Evolutionary conservation across 2,329 filamentous ascomycete species (phyloP), one percentile per base, ranked within the genome.

Genomic region (Alternaria sp.): DNA sequence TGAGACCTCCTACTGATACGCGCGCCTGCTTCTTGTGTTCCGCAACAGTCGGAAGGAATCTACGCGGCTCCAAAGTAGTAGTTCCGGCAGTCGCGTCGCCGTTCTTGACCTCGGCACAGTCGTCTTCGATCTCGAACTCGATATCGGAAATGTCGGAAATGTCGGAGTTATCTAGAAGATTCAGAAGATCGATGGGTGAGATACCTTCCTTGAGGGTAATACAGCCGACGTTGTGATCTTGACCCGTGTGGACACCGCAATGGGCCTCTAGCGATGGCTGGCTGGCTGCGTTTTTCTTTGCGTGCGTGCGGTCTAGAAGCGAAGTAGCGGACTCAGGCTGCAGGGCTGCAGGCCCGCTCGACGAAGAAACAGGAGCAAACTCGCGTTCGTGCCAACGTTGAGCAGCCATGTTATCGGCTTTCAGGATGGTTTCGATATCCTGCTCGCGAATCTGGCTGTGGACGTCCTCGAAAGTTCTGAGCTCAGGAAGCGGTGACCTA

Each of bases 401-500:
- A 25, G 10, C n/a, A 11, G 10, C 17, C 12, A 17, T 5, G 9
- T 45, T 32, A 17, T 43, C 21, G 30, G 30, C 19, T 0, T n/a
- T 5, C 43, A 26, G n/a, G 19, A 13, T 6, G 4, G 32, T 36
- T n/a, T 36, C 32, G 32, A 36, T 4, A 21, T 54, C 40, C n/a
- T 43, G 47, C n/a, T 52, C 26, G 15, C 25, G 57, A 8, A 59
- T 43, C 36, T 44, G 36, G 26, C 5, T 4, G 11, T 43, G 47
- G 9, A 54, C 47, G n/a, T 59, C 28, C 10, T 50, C 45, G 11
- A 61, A 45, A 10, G 51, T 56, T 6, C 21, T 56, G 52, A 61
- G 52, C 52, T 61, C 45, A n/a, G 49, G 49, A 40, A 19, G 45
- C 25, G 28, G 28, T 13, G 8, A 19, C 6, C 43, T n/a, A 30